These are phyloP conservation scores for Endotrypanum monterogeii DNA, from an alignment of 208 protist species.

Conservation along the genomic window DNA sequence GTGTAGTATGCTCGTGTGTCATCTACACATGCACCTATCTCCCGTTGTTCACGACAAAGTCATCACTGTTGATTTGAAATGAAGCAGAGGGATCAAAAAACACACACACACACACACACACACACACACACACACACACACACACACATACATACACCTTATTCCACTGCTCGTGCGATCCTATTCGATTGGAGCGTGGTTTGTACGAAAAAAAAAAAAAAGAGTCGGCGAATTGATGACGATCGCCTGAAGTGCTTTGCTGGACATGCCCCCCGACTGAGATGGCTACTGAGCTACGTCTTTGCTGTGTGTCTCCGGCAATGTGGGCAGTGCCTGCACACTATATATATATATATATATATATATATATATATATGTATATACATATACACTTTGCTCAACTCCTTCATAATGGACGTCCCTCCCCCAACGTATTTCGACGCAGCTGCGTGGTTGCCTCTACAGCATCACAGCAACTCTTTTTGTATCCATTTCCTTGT, in stretches of 20 bases:
- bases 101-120: not conserved
- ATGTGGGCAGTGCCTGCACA: not conserved
- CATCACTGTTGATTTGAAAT: not conserved
- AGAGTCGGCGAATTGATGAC: too few species aligned
- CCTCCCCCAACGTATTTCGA: not conserved
- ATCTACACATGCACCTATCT: not conserved
- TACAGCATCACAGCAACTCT: not conserved
- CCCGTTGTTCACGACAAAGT: too few species aligned
- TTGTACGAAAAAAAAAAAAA: too few species aligned
- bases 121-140: not conserved
- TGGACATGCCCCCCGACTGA: not conserved
- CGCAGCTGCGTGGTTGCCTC: not conserved
- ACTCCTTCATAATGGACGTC: not conserved
- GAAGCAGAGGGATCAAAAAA: not conserved
- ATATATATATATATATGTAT: not conserved
- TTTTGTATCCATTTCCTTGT: not conserved
- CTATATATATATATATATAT: not conserved
- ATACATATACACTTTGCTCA: not conserved
- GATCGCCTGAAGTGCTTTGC: too few species aligned
- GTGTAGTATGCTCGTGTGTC: not conserved
- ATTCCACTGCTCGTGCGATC: not conserved
- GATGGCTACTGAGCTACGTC: not conserved
- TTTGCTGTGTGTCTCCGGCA: not conserved
- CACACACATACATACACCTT: not conserved
- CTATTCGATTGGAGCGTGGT: too few species aligned